Evolutionary conservation across 768 basidiomycete genomes (phyloP).

Genomic region (Tremella fuciformis): DNA sequence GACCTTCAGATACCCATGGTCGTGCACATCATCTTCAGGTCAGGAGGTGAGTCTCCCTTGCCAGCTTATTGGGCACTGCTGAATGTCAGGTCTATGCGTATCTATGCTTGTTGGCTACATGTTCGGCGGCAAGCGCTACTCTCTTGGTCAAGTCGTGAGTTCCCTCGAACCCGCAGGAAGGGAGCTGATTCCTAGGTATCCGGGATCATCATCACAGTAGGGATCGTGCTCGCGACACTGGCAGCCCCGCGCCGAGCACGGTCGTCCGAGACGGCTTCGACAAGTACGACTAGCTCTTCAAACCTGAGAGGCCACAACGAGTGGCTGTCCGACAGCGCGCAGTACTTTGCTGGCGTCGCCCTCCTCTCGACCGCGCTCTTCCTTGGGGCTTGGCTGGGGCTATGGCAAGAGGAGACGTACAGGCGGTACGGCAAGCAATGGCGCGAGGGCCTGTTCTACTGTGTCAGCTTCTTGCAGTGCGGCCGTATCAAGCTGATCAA

Average conservation of each 20-base stretch:
- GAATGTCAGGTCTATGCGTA: constrained; percentile 62
- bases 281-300: background rate
- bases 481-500: background rate
- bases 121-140: constrained; percentile 63
- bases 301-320: background rate
- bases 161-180: background rate
- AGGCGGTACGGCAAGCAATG: constrained; percentile 69
- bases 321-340: constrained; percentile 21
- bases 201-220: constrained; percentile 65
- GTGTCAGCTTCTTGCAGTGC: constrained; percentile 55
- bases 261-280: constrained; percentile 2
- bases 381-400: constrained; percentile 66
- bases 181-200: constrained; percentile 54
- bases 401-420: constrained; percentile 75
- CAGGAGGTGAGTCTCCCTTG: constrained; percentile 60
- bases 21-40: constrained; percentile 78
- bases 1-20: constrained; percentile 65
- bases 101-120: constrained; percentile 72
- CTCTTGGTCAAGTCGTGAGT: constrained; percentile 59
- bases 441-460: constrained; percentile 82
- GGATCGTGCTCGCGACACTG: constrained; percentile 70
- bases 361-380: constrained; percentile 68
- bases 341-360: constrained; percentile 64
- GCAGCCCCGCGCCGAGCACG: constrained; percentile 53
- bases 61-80: constrained; percentile 8